Evolutionary conservation across 208 protist species (phyloP), one percentile per base, ranked within the genome.

Genomic region (Trypanosoma theileri): DNA sequence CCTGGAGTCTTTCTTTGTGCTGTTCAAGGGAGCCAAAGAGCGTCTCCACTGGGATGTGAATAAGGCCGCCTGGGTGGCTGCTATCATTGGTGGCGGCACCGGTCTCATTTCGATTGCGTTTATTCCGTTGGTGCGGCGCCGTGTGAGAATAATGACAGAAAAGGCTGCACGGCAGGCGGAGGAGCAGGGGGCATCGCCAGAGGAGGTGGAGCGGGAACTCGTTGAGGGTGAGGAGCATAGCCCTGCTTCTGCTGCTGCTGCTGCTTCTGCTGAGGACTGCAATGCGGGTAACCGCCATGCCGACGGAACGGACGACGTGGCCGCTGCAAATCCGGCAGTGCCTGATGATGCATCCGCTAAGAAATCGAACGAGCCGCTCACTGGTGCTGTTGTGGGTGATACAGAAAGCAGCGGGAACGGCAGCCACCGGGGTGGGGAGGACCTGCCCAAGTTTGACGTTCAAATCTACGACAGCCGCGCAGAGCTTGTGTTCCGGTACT

Each of bases 1-100:
- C 68, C 68, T 94, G 14, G 85, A 94, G 80, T 51, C 78, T 50
- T 91, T 94, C 80, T n/a, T n/a, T n/a, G n/a, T n/a, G n/a, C n/a
- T n/a, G n/a, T n/a, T n/a, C n/a, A n/a, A n/a, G n/a, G n/a, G n/a
- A n/a, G n/a, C n/a, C n/a, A n/a, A n/a, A n/a, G n/a, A n/a, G n/a
- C n/a, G n/a, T n/a, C n/a, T n/a, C n/a, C n/a, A n/a, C n/a, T n/a
- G n/a, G n/a, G n/a, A n/a, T n/a, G n/a, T n/a, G n/a, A n/a, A n/a
- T n/a, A 67, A 84, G 40, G 76, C 81, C 1, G 72, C 69, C 50
- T 94, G 83, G 85, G 81, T 94, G 7, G 78, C 78, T 12, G 71
- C 79, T 12, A 42, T 75, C 67, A 80, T 91, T 53, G 88, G 74
- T 19, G 67, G 62, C 13, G 83, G 58, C 12, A 77, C 80, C 10